Base-by-base conservation (phyloP, 495 filamentous ascomycete species). In the Amniculicola lignicola region DNA sequence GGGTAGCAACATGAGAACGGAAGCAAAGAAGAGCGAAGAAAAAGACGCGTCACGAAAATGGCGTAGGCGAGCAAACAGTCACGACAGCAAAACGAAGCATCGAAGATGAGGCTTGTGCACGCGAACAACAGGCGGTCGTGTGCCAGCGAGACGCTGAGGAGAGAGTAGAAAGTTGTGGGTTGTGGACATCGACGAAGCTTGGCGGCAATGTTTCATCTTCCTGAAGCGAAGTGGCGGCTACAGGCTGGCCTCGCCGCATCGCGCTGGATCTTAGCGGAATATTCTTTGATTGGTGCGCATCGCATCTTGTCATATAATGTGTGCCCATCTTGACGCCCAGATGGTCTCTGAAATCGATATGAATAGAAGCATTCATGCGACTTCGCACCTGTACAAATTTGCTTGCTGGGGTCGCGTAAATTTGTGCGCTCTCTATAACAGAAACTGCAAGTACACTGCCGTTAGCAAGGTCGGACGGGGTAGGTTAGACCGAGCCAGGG, bases 31-130 rank as follows among this genome's bases (percentile, higher is more conserved):
- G 29, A 33, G 18, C 33, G 25, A 22, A 14, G 6, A 22, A 19
- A n/a, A 25, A 22, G 53, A 62, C 59, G 54, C 59, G 59, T 54
- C 59, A 47, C 41, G 15, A 39, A 27, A 42, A n/a, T n/a, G 43
- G 46, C 49, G 42, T 48, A 50, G 31, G 35, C 24, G 52, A 57
- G 22, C 14, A 56, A 12, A 39, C 25, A 41, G 15, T n/a, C 29
- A 49, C 40, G 22, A 33, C n/a, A 37, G 28, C 27, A 15, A 12
- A 14, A 19, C 46, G 18, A 44, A 36, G 47, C 42, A 42, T 45
- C 53, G 54, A 46, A 49, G 53, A 28, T 27, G 18, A 36, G 37
- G 10, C 37, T 36, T 16, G 53, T 42, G 54, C 48, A 19, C 41
- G 36, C 42, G 47, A 50, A 57, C 59, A 41, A 62, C 44, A 57